Base-by-base conservation (phyloP, 2,329 filamentous ascomycete genomes). In the Aspergillus aculeatinus region DNA sequence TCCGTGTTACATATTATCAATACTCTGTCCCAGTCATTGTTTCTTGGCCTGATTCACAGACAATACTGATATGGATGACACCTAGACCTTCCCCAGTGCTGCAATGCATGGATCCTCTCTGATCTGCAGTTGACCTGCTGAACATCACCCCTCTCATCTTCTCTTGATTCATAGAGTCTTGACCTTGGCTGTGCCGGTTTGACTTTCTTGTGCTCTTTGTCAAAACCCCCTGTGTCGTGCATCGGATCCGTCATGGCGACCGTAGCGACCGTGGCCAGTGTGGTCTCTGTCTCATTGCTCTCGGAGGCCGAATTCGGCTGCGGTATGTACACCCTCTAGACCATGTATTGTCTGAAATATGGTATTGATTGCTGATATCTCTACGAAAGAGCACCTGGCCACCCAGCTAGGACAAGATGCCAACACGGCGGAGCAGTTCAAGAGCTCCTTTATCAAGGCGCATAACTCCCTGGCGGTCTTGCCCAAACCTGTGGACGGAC, bases 241-340 rank as follows among this genome's bases (percentile, higher is more conserved):
- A 2, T 14, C 9, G 31, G 25, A 7, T 53, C 49, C 39, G 23
- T 39, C 3, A n/a, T 44, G 66, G 64, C 58, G 39, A 19, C 39
- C 6, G 39, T 44, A 16, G 39, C 39, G 39, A 19, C 39, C 54
- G 74, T 75, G 71, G 74, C 74, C 21, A 76, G 65, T 35, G 68
- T 74, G n/a, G 68, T 70, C 57, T 75, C 72, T 2, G 65, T 71
- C 31, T 67, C 68, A 31, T 63, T 72, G 31, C 66, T 76, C 14
- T 74, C 74, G 2, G 75, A 76, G 61, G 74, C 76, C 7, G 75
- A 74, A 55, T 78, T 70, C 62, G 76, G 76, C 57, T 78, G 76
- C 60, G 76, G 76, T 78, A 76, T 65, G 75, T 60, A 55, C 49
- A 52, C 27, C 31, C 21, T 11, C 51, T 58, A 50, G 29, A 21